A percentile compares a stretch with the other conserved stretches of the same genome.
Evolutionary conservation across 768 basidiomycete genomes (phyloP).

Genomic region (Hypsizygus marmoreus): DNA sequence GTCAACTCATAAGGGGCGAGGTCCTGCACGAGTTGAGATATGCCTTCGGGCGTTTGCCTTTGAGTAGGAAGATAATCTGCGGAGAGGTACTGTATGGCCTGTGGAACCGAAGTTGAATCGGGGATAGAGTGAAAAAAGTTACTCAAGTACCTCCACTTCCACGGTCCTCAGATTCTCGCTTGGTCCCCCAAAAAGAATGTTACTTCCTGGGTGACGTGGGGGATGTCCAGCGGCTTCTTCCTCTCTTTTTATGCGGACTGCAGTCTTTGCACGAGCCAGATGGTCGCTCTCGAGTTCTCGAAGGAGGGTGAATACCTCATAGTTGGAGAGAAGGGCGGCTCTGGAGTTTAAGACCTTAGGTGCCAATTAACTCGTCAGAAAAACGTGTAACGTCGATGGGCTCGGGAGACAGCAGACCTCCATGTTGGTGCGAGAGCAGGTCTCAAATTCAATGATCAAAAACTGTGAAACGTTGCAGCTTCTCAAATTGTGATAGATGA

Average conservation of each 20-base stretch:
- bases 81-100: slow-evolving; percentile 88
- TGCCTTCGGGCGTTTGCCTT: slow-evolving; percentile 63
- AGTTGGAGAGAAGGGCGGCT: slow-evolving; percentile 84
- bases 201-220: slow-evolving; percentile 2
- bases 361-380: not conserved
- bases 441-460: no score
- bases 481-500: no score
- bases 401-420: no score
- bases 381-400: no score
- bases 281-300: slow-evolving; percentile 77
- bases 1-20: slow-evolving; percentile 75
- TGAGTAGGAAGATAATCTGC: slow-evolving; percentile 71
- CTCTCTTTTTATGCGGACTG: slow-evolving; percentile 75
- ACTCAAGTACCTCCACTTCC: slow-evolving; percentile 70
- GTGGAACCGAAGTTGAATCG: slow-evolving; percentile 8
- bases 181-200: slow-evolving; percentile 41
- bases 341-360: slow-evolving; percentile 67
- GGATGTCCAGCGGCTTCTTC: slow-evolving; percentile 53
- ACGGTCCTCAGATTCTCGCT: slow-evolving; percentile 83
- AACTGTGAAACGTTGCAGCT: no score
- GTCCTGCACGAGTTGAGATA: slow-evolving; percentile 64
- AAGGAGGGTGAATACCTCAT: slow-evolving; percentile 80
- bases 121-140: not conserved
- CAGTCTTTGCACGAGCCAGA: slow-evolving; percentile 66
- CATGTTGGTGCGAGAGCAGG: no score